Percentiles rank a stretch among this genome's conserved stretches.
These are phyloP conservation scores for Starmera caribaea DNA, from an alignment of 805 yeast genomes.

Conservation along the genomic window DNA sequence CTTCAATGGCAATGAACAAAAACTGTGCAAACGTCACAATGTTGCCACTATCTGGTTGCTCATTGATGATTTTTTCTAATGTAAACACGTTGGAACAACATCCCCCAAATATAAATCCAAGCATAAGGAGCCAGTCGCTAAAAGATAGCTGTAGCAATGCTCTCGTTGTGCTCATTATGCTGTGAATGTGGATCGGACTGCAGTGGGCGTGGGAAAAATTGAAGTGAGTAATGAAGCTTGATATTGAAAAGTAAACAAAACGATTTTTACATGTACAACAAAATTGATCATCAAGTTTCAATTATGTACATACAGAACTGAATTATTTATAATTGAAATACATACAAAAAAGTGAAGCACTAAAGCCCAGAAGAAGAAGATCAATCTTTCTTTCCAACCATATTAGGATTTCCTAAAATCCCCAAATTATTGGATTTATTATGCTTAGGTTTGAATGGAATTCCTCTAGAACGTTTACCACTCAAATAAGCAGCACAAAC, in stretches of 20 bases:
- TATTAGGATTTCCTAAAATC: conserved; percentile 1
- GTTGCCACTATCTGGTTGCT: conserved; percentile 31
- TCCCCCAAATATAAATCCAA: conserved; percentile 48
- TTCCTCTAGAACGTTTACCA: neutral
- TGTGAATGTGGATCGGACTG: neutral
- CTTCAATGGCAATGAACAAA: conserved; percentile 36
- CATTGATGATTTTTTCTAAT: conserved; percentile 41
- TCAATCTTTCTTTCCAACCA: conserved; percentile 1
- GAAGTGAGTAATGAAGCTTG: too few species aligned
- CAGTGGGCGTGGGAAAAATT: neutral
- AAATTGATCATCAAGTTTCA: too few species aligned
- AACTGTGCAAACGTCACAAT: conserved; percentile 54
- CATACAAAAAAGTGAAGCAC: too few species aligned
- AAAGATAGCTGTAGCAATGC: conserved; percentile 11
- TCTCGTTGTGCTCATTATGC: neutral
- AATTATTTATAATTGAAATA: too few species aligned
- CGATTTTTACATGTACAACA: too few species aligned
- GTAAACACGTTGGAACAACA: conserved; percentile 66
- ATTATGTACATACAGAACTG: too few species aligned
- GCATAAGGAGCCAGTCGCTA: conserved; percentile 14
- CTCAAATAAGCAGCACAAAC: neutral
- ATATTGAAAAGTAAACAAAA: too few species aligned
- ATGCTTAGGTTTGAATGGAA: too few species aligned
- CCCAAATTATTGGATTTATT: neutral
- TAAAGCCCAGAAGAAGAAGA: too few species aligned